These are phyloP conservation scores for Leccinum subtestaceum DNA, from an alignment of 768 basidiomycete genomes.

Conservation along the genomic window DNA sequence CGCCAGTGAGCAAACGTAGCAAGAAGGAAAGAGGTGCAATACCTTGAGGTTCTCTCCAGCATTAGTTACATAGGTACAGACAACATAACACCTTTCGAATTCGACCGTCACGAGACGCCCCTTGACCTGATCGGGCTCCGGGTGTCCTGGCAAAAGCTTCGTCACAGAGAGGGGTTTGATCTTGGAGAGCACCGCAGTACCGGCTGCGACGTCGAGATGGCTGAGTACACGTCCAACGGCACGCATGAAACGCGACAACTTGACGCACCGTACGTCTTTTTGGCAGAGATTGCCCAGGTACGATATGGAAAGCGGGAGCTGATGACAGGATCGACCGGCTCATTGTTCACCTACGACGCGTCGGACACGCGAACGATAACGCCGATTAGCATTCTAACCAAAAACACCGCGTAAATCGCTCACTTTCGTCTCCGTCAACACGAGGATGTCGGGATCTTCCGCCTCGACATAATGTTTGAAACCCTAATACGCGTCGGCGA, in stretches of 20 bases:
- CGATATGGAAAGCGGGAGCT: slow-evolving; percentile 61
- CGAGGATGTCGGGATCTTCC: slow-evolving; percentile 80
- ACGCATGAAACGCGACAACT: background rate
- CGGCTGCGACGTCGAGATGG: slow-evolving; percentile 47
- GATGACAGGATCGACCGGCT: slow-evolving; percentile 57
- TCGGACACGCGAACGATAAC: background rate
- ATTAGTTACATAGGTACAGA: slow-evolving; percentile 84
- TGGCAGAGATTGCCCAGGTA: slow-evolving; percentile 74
- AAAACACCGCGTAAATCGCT: background rate
- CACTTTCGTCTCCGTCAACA: slow-evolving; percentile 87
- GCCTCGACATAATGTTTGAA: slow-evolving; percentile 82
- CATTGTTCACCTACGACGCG: slow-evolving; percentile 60
- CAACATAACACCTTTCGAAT: slow-evolving; percentile 63
- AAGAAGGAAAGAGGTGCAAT: background rate
- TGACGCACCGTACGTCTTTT: slow-evolving; percentile 72
- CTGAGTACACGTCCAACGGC: background rate
- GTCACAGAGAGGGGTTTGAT: slow-evolving; percentile 63
- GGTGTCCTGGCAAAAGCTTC: slow-evolving; percentile 72
- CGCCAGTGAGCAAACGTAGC: background rate
- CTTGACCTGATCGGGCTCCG: slow-evolving; percentile 59
- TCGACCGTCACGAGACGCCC: slow-evolving; percentile 83
- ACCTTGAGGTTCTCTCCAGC: slow-evolving; percentile 79
- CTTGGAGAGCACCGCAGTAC: slow-evolving; percentile 80
- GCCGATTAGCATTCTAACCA: too few relatives aligned
- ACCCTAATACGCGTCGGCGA: slow-evolving; percentile 45